Base-by-base conservation (phyloP, 345 rosid genomes). In the Rubroshorea leprosula region DNA sequence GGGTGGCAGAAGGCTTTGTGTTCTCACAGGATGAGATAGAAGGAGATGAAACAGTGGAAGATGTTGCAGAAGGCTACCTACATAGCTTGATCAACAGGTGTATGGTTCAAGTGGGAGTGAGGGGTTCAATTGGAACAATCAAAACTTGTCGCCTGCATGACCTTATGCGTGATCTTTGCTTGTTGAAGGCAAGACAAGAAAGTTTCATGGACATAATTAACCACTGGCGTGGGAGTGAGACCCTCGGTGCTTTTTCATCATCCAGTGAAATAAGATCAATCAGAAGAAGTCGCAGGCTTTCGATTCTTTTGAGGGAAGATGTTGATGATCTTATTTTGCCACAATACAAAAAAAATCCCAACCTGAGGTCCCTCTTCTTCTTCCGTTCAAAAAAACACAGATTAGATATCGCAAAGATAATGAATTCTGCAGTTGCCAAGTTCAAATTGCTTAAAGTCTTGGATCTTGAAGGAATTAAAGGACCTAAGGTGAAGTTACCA, bases 91-190 rank as follows among this genome's bases (percentile, higher is more conserved):
- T n/a, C n/a, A n/a, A n/a, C n/a, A n/a, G n/a, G n/a, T n/a, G n/a
- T n/a, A n/a, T n/a, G n/a, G n/a, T n/a, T n/a, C n/a, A n/a, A n/a
- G n/a, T n/a, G n/a, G n/a, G n/a, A n/a, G n/a, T n/a, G n/a, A n/a
- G n/a, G n/a, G n/a, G n/a, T n/a, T 60, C 48, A 41, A 63, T 60
- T 9, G 77, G 77, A 54, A 68, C 65, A 50, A 60, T 74, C 31
- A 68, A 65, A 55, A 60, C 61, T n/a, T 78, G 79, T 17, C 70
- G 51, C 23, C 72, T 78, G 25, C 76, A 78, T 14, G 72, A 78
- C 44, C 62, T 72, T 49, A 66, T 78, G 69, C 70, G 79, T n/a
- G 77, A 74, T 5, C 31, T 74, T 6, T 64, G 73, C 45, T 4
- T 74, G 57, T 20, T 3, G 0, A 74, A 65, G 54, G 77, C 75